Percentiles rank a stretch among this genome's conserved stretches.
These are phyloP conservation scores for Discostella stelligeroides DNA, from an alignment of 108 stramenopile genomes.

Conservation along the genomic window DNA sequence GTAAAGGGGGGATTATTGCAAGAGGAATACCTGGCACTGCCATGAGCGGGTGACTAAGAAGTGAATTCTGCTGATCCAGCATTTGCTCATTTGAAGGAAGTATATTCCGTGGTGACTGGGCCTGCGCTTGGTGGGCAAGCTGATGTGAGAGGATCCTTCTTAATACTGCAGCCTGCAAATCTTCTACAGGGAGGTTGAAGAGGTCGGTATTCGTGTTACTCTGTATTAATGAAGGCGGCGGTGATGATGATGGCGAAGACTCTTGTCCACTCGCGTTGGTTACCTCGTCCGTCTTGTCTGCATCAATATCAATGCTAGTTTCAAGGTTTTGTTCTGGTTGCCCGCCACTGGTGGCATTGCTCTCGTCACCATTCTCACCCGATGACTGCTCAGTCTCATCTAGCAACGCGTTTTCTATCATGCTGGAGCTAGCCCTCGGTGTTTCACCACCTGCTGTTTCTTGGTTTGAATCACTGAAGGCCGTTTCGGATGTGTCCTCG, in stretches of 20 bases:
- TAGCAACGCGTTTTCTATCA: not conserved
- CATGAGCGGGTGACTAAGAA: not conserved
- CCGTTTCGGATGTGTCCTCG: not conserved
- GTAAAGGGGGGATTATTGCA: not conserved
- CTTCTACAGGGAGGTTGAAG: too few relatives aligned
- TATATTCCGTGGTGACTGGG: not conserved
- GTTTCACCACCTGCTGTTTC: not conserved
- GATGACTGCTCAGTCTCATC: not conserved
- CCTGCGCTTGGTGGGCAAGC: slow-evolving; percentile 2
- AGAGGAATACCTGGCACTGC: not conserved
- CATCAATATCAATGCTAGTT: not conserved
- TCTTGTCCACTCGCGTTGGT: too few relatives aligned
- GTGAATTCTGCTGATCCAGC: not conserved
- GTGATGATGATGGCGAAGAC: not conserved
- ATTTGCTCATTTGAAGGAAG: not conserved
- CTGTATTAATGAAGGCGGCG: not conserved
- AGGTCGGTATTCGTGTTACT: not conserved
- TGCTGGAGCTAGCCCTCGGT: not conserved
- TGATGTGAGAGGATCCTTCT: not conserved
- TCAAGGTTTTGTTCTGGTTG: not conserved
- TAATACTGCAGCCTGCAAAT: too few relatives aligned
- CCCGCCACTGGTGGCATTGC: not conserved
- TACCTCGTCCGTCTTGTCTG: not conserved
- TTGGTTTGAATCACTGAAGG: not conserved
- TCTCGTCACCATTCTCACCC: not conserved